Conservation (phyloP, 208 protist species). For the Leishmania amazonensis region DNA sequence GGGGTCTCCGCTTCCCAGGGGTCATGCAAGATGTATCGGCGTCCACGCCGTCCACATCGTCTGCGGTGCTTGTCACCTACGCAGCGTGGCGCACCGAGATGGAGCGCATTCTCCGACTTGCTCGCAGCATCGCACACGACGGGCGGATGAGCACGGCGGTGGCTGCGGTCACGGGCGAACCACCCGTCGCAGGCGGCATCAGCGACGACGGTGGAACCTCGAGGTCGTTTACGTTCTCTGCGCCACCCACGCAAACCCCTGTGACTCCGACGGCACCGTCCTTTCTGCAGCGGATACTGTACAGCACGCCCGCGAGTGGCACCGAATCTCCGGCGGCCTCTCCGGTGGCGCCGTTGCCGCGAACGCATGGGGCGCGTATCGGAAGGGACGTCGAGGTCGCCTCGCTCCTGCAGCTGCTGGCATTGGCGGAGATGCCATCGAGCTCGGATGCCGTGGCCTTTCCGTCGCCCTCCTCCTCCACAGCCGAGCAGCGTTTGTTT, state of each 20-base stretch:
- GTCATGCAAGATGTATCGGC: constrained; percentile 11
- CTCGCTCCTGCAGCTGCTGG: constrained; percentile 21
- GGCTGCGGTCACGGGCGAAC: not conserved
- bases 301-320: not conserved
- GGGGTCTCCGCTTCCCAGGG: not conserved
- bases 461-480: not conserved
- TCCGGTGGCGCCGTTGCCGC: not conserved
- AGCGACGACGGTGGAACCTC: not conserved
- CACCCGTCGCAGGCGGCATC: not conserved
- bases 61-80: constrained; percentile 10
- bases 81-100: constrained; percentile 21
- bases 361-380: not conserved
- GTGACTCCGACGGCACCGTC: not conserved
- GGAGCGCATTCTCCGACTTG: constrained; percentile 6
- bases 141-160: constrained; percentile 1
- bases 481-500: not conserved
- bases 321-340: not conserved
- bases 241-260: not conserved
- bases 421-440: constrained; percentile 19
- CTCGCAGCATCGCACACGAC: constrained; percentile 7
- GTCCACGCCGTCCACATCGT: not conserved
- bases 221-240: not conserved
- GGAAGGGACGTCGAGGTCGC: not conserved
- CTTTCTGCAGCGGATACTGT: constrained; percentile 6
- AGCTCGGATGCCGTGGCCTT: not conserved